Evolutionary conservation across 371 early-diverging fungal species (phyloP).

Genomic region (Mortierella sp.): DNA sequence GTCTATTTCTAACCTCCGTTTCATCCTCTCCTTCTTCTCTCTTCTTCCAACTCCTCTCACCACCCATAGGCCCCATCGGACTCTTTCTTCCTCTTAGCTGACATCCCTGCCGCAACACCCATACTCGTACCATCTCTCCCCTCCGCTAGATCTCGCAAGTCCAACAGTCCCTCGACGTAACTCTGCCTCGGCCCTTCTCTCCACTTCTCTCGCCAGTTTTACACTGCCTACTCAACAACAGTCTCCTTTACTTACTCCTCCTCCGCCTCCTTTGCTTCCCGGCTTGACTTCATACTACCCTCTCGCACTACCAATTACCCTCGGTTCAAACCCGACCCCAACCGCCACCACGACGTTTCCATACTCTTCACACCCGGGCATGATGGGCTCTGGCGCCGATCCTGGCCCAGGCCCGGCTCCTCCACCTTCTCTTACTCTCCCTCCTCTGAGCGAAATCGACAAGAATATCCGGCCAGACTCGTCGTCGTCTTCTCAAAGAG

Average conservation of each 20-base stretch:
- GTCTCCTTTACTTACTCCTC: not conserved
- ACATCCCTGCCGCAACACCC: not conserved
- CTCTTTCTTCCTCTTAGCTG: not conserved
- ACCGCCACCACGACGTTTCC: constrained; percentile 23
- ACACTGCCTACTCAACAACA: not conserved
- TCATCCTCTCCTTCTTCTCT: not conserved
- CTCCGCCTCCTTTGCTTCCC: not conserved
- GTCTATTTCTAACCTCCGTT: not conserved
- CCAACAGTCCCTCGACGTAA: constrained; percentile 4
- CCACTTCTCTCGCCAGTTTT: not conserved
- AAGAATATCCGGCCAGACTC: constrained; percentile 36
- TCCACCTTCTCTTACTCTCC: constrained; percentile 51
- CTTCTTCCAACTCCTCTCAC: no score
- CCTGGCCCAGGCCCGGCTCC: constrained; percentile 45
- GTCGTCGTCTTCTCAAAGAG: not conserved
- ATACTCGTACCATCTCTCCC: not conserved
- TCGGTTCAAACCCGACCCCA: not conserved
- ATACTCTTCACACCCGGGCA: constrained; percentile 21
- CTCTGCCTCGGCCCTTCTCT: not conserved
- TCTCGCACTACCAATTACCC: not conserved
- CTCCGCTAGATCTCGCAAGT: not conserved
- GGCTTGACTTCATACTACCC: not conserved
- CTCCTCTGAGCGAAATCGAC: constrained; percentile 46
- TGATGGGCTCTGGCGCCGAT: constrained; percentile 34
- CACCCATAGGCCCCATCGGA: not conserved